Evolutionary conservation across 2,329 filamentous ascomycete genomes (phyloP).

Genomic region (Colletotrichum sp.): DNA sequence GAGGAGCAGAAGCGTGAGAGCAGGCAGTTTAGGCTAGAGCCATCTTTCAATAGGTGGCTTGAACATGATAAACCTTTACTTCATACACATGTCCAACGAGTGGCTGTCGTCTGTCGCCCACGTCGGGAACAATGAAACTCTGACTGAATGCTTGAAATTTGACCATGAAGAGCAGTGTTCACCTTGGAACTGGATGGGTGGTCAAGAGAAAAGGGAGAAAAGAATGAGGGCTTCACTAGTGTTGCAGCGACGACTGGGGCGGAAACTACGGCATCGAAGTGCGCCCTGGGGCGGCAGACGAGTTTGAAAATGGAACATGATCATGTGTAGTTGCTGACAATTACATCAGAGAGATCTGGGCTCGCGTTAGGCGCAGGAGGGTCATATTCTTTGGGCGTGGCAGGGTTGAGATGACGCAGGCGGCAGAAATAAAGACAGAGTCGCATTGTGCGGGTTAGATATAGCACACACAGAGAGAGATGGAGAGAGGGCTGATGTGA

Average conservation of each 20-base stretch:
- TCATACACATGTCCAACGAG: not conserved
- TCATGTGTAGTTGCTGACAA: not conserved
- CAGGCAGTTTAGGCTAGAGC: conserved; percentile 8
- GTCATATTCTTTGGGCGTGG: not conserved
- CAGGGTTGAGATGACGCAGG: not conserved
- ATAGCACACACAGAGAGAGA: not conserved
- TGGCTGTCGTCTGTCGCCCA: not conserved
- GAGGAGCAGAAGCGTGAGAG: conserved; percentile 1
- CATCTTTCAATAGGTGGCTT: conserved; percentile 17
- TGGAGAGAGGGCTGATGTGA: not conserved
- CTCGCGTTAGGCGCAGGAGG: not conserved
- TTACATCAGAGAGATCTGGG: not conserved
- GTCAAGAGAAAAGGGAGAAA: conserved; percentile 6
- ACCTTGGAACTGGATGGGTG: not conserved
- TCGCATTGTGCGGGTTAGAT: not conserved
- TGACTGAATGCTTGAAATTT: not conserved
- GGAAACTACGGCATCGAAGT: not conserved
- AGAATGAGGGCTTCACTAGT: conserved; percentile 3
- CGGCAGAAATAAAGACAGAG: not conserved
- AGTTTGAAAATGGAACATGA: not conserved
- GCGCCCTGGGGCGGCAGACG: not conserved
- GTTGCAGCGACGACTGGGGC: not conserved
- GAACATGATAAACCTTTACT: conserved; percentile 19
- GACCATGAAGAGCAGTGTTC: not conserved
- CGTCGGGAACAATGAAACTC: not conserved